Percentiles rank a stretch among this genome's conserved stretches.
Evolutionary conservation across 2,329 filamentous ascomycete genomes (phyloP).

Genomic region (Botrytis deweyae): DNA sequence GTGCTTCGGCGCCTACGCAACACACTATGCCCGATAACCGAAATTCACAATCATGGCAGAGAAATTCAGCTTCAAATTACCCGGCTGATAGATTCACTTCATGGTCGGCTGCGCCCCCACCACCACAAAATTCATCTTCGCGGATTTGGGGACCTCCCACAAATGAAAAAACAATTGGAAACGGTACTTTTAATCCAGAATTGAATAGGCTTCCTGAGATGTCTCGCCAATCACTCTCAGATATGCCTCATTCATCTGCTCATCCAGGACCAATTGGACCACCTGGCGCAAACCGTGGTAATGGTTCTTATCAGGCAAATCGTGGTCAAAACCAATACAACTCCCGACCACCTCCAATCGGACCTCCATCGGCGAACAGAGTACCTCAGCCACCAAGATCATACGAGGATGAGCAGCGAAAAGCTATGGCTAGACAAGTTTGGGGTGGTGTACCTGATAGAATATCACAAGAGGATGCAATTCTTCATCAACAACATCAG

Average conservation of each 20-base stretch:
- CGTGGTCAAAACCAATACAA: constrained; percentile 39
- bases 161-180: constrained; percentile 69
- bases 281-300: constrained; percentile 34
- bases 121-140: constrained; percentile 45
- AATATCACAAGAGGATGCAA: constrained; percentile 33
- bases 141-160: constrained; percentile 72
- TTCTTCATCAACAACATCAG: constrained; percentile 29
- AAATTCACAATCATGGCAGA: constrained; percentile 38
- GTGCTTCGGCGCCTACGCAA: constrained; percentile 35
- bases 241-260: constrained; percentile 28
- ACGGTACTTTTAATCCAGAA: constrained; percentile 71
- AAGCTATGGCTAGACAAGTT: neutral
- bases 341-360: constrained; percentile 36
- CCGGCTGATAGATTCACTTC: constrained; percentile 54
- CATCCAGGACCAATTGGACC: constrained; percentile 41
- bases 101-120: constrained; percentile 45
- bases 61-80: constrained; percentile 35
- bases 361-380: constrained; percentile 33
- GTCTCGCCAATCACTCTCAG: constrained; percentile 33
- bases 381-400: constrained; percentile 26
- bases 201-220: constrained; percentile 47
- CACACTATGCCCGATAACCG: constrained; percentile 29
- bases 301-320: constrained; percentile 34
- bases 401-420: constrained; percentile 29
- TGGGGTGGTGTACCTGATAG: constrained; percentile 35